A percentile compares a stretch with the other conserved stretches of the same genome.
These are phyloP conservation scores for Rosa lucieae DNA, from an alignment of 306 rosid genomes.

Conservation along the genomic window DNA sequence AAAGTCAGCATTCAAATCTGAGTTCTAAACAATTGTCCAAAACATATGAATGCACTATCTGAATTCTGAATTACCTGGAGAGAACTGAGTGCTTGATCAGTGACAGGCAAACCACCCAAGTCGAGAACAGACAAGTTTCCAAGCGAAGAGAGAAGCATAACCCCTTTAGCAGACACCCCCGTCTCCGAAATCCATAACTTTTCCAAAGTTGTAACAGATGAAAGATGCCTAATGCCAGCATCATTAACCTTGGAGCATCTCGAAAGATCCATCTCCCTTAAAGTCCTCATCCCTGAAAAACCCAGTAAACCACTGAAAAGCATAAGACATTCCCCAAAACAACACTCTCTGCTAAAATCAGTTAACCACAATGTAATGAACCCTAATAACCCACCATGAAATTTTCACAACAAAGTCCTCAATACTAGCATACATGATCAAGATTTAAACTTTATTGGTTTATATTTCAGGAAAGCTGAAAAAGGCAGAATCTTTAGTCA, in stretches of 20 bases:
- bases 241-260: constrained; percentile 75
- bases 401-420: not conserved
- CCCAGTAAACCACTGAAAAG: not conserved
- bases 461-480: not conserved
- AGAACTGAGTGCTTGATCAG: constrained; percentile 55
- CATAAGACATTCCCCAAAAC: not conserved
- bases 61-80: constrained; percentile 53
- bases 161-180: constrained; percentile 58
- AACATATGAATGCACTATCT: not conserved
- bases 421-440: not conserved
- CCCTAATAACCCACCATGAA: not conserved
- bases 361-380: not conserved
- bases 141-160: constrained; percentile 64
- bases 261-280: constrained; percentile 74
- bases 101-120: constrained; percentile 87
- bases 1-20: not conserved
- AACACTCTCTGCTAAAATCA: not conserved
- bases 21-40: not conserved
- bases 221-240: constrained; percentile 62
- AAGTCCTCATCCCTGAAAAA: constrained; percentile 55
- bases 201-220: constrained; percentile 59
- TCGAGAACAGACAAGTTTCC: constrained; percentile 60
- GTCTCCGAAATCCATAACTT: constrained; percentile 71
- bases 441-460: not conserved
- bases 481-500: not conserved